phyloP scores from a whole-genome alignment of 306 rosid genomes.

The Luffa aegyptiaca region DNA sequence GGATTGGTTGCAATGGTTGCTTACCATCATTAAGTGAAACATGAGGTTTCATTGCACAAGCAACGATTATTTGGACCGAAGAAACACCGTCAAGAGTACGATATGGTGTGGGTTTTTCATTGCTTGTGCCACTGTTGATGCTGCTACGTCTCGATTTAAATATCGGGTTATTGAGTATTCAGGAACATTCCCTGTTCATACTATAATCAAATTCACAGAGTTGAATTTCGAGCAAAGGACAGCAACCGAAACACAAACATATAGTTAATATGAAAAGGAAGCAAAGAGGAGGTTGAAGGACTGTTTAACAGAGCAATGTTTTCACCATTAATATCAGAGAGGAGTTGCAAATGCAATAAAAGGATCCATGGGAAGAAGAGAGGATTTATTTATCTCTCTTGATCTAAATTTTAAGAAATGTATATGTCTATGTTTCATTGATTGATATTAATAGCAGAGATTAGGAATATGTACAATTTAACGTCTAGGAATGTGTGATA shows the following conservation, averaged over 20 bases:
- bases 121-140: slow-evolving; percentile 26
- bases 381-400: background rate
- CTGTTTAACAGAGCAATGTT: background rate
- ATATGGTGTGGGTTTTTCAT: slow-evolving; percentile 38
- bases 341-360: background rate
- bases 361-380: background rate
- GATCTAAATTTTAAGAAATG: background rate
- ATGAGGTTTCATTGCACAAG: slow-evolving; percentile 39
- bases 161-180: slow-evolving; percentile 44
- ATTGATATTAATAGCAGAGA: background rate
- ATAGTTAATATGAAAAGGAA: background rate
- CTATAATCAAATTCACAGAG: background rate
- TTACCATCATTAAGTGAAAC: slow-evolving; percentile 10
- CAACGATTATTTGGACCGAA: slow-evolving; percentile 37
- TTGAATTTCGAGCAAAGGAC: background rate
- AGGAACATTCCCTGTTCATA: slow-evolving; percentile 11
- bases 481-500: background rate
- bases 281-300: background rate
- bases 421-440: background rate
- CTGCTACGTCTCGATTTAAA: slow-evolving; percentile 30
- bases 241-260: background rate
- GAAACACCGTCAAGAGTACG: slow-evolving; percentile 32
- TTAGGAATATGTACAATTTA: background rate
- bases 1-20: background rate
- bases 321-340: background rate